Percentiles rank a stretch among this genome's conserved stretches.
phyloP scores from a whole-genome alignment of 2,329 filamentous ascomycete genomes.

The Torrubiellomyces zombiae region DNA sequence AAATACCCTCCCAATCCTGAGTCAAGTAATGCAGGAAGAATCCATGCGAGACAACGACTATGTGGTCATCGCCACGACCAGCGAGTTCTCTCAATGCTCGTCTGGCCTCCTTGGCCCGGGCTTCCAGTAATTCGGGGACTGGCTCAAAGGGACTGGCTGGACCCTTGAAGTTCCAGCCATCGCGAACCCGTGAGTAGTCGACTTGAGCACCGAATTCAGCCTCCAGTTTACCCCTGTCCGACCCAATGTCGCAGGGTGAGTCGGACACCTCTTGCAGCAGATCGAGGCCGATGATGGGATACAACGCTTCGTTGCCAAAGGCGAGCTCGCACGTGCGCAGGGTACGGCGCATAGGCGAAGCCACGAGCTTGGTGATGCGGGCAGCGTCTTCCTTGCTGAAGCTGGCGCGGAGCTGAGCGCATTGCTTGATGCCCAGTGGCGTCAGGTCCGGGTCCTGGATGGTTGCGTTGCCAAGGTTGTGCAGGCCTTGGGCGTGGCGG shows the following conservation, averaged over 20 bases:
- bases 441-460: conserved; percentile 70
- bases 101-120: conserved; percentile 43
- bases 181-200: conserved; percentile 43
- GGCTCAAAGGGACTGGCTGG: conserved; percentile 27
- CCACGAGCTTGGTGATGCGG: conserved; percentile 51
- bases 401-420: conserved; percentile 36
- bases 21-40: conserved; percentile 75
- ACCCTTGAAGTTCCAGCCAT: conserved; percentile 57
- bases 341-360: conserved; percentile 68
- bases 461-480: conserved; percentile 63
- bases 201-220: conserved; percentile 46
- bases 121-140: conserved; percentile 34
- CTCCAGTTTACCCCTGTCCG: conserved; percentile 32
- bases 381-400: conserved; percentile 56
- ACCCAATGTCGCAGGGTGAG: conserved; percentile 62
- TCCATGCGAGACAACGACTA: conserved; percentile 68
- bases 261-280: conserved; percentile 65
- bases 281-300: conserved; percentile 48
- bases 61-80: conserved; percentile 35
- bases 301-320: conserved; percentile 37
- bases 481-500: conserved; percentile 62
- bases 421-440: conserved; percentile 59
- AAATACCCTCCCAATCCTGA: conserved; percentile 56
- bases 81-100: conserved; percentile 34
- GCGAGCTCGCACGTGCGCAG: conserved; percentile 58